phyloP scores from a whole-genome alignment of 306 rosid genomes.

The Fragaria vesca region DNA sequence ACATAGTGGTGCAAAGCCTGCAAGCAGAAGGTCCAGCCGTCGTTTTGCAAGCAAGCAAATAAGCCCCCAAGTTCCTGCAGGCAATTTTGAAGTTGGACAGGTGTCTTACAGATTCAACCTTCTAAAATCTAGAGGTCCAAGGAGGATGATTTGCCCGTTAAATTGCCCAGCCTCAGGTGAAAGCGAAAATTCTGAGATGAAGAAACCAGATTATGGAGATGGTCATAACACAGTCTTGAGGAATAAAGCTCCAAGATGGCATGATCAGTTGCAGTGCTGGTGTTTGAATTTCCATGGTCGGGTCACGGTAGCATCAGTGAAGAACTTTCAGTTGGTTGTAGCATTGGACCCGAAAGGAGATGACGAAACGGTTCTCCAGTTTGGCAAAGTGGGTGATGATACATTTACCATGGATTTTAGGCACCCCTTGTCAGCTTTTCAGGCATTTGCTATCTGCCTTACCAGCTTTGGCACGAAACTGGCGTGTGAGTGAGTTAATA shows the following conservation, averaged over 20 bases:
- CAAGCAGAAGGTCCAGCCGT: conserved; percentile 67
- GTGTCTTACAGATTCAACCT: conserved; percentile 94
- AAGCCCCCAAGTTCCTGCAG: conserved; percentile 95
- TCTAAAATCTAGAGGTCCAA: conserved; percentile 95
- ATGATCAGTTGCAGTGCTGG: conserved; percentile 94
- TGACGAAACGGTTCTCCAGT: conserved; percentile 87
- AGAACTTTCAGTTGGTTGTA: conserved; percentile 93
- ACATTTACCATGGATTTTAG: conserved; percentile 95
- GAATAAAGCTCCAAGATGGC: conserved; percentile 99
- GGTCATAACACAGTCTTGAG: conserved; percentile 62
- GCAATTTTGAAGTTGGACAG: conserved; percentile 88
- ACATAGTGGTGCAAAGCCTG: conserved; percentile 87
- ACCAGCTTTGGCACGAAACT: conserved; percentile 97
- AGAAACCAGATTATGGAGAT: conserved; percentile 33
- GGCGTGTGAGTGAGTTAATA: conserved; percentile 73
- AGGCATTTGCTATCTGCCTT: conserved; percentile 96
- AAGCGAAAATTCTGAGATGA: conserved; percentile 33
- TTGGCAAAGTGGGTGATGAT: conserved; percentile 93
- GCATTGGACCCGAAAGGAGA: conserved; percentile 88
- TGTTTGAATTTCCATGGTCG: conserved; percentile 99
- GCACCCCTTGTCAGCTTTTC: conserved; percentile 92
- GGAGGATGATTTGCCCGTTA: conserved; percentile 84
- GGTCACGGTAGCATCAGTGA: conserved; percentile 90
- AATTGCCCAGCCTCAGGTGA: conserved; percentile 57
- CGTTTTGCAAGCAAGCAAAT: conserved; percentile 97